Evolutionary conservation across 305 asterid species (phyloP).

Genomic region (Fraxinus latifolia): DNA sequence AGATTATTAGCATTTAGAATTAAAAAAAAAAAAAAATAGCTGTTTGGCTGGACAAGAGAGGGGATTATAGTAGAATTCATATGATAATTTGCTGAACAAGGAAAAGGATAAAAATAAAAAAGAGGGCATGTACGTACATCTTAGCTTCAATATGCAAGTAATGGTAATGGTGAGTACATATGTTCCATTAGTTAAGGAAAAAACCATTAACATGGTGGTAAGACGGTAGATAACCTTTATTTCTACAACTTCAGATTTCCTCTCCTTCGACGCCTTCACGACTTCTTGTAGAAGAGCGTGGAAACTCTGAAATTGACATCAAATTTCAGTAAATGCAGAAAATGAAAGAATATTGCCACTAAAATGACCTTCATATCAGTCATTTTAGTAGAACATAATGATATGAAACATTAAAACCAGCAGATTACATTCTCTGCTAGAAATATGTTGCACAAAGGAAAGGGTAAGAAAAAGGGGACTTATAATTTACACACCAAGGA

Average conservation of each 20-base stretch:
- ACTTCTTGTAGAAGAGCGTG: slow-evolving; percentile 62
- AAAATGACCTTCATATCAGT: slow-evolving; percentile 8
- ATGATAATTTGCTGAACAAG: background rate
- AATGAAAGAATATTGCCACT: slow-evolving; percentile 7
- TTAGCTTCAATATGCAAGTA: background rate
- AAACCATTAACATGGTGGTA: background rate
- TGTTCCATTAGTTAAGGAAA: background rate
- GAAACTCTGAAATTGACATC: slow-evolving; percentile 56
- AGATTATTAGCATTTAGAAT: background rate
- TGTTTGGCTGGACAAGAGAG: background rate
- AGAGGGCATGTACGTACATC: background rate
- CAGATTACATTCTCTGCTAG: background rate
- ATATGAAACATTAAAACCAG: slow-evolving; percentile 10
- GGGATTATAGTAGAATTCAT: background rate
- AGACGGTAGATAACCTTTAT: slow-evolving; percentile 40
- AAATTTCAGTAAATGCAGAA: slow-evolving; percentile 19
- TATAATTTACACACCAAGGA: slow-evolving; percentile 40
- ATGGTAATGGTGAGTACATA: background rate
- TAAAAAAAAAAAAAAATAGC: background rate
- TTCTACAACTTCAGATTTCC: slow-evolving; percentile 37
- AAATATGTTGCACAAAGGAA: background rate
- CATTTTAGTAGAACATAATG: slow-evolving; percentile 19
- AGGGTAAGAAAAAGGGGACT: slow-evolving; percentile 11
- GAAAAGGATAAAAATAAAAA: background rate
- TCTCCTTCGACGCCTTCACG: slow-evolving; percentile 29